These are phyloP conservation scores for Globisporangium perplexum DNA, from an alignment of 352 stramenopile genomes.

Conservation along the genomic window DNA sequence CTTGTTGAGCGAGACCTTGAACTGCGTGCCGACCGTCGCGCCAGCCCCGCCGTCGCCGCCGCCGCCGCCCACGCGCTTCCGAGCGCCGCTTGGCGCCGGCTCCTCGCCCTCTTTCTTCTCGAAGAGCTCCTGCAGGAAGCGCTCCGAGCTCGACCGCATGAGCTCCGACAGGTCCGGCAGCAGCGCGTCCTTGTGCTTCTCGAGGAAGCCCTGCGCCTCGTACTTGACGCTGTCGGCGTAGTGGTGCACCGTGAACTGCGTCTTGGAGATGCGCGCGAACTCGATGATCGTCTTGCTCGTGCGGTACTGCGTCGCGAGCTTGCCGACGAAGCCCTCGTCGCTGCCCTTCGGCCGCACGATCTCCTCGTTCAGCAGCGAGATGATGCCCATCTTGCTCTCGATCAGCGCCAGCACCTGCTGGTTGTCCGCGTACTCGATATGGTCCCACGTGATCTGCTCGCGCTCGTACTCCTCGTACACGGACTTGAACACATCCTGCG, in stretches of 20 bases:
- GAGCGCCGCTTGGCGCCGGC: neutral
- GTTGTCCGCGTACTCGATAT: conserved; percentile 84
- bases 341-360: conserved; percentile 71
- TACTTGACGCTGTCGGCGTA: conserved; percentile 93
- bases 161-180: conserved; percentile 88
- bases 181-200: conserved; percentile 94
- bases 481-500: conserved; percentile 86
- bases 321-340: conserved; percentile 60
- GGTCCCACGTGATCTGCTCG: conserved; percentile 70
- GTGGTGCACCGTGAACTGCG: conserved; percentile 90
- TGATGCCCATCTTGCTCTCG: conserved; percentile 68
- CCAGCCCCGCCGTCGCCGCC: conserved; percentile 16
- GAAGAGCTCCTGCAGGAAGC: conserved; percentile 58
- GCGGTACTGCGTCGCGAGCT: conserved; percentile 41
- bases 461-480: conserved; percentile 61
- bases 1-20: conserved; percentile 56
- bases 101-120: conserved; percentile 17
- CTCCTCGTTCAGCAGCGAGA: conserved; percentile 85
- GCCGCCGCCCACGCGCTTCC: conserved; percentile 18
- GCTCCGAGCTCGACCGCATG: conserved; percentile 44
- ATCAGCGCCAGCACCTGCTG: conserved; percentile 64
- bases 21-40: conserved; percentile 79
- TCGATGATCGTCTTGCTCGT: conserved; percentile 57
- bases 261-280: conserved; percentile 62
- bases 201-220: conserved; percentile 86